Evolutionary conservation across 1,284 basidiomycete genomes (phyloP).

Genomic region (Ganoderma lingzhi): DNA sequence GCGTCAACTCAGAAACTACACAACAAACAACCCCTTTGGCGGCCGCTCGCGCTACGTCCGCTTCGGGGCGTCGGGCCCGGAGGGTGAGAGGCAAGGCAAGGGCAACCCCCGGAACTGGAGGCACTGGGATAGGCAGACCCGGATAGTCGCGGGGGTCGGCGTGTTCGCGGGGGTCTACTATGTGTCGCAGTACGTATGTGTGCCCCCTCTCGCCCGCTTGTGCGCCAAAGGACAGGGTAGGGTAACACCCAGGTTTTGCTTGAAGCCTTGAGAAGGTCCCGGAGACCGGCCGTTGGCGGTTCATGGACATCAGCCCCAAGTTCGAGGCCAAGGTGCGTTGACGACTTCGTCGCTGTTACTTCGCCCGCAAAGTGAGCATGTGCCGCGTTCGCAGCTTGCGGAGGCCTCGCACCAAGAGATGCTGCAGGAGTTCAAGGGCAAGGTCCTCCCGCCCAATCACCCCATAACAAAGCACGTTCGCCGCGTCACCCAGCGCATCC

Average conservation of each 20-base stretch:
- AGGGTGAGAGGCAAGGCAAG: constrained; percentile 18
- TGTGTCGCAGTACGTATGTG: constrained; percentile 60
- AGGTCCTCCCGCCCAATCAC: constrained; percentile 76
- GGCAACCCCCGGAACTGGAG: constrained; percentile 32
- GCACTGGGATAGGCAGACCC: constrained; percentile 33
- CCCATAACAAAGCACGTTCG: constrained; percentile 73
- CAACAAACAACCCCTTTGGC: constrained; percentile 11
- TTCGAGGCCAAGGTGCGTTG: constrained; percentile 60
- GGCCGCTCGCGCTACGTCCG: constrained; percentile 37
- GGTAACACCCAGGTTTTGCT: not conserved
- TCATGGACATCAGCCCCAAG: constrained; percentile 78
- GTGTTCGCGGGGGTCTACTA: constrained; percentile 61
- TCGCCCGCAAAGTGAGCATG: not conserved
- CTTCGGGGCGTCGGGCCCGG: constrained; percentile 28
- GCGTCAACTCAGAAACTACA: not conserved
- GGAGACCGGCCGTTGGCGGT: constrained; percentile 85
- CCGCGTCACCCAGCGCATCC: constrained; percentile 75
- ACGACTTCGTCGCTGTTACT: not conserved
- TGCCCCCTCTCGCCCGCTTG: not conserved
- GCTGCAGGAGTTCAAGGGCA: constrained; percentile 60
- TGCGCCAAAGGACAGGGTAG: not conserved
- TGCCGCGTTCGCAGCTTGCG: constrained; percentile 49
- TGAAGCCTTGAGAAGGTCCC: constrained; percentile 81
- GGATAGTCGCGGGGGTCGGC: constrained; percentile 37
- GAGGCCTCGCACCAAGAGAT: constrained; percentile 60